Base-by-base conservation (phyloP, 2,329 filamentous ascomycete genomes). In the Arthrobotrys pseudoclavata region DNA sequence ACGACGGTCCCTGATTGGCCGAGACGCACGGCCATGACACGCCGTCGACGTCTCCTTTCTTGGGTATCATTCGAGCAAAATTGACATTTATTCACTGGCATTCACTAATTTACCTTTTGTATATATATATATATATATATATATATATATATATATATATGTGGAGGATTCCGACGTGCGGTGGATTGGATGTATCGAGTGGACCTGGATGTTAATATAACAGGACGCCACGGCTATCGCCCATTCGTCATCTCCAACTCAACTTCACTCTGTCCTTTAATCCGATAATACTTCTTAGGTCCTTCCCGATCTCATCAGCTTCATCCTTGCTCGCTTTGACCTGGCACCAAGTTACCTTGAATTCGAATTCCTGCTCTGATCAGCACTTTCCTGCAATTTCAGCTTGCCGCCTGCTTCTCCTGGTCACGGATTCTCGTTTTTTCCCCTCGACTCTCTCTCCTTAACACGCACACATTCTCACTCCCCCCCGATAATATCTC, bases 321-420 rank as follows among this genome's bases (percentile, higher is more conserved):
- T 34, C 31, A 34, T 34, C 12, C 31, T 34, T 34, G 31, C 31
- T 34, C 7, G 31, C 7, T 10, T 4, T 34, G n/a, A n/a, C n/a
- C n/a, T 34, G 1, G 7, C 7, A 29, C 29, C 7, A 10, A 34
- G 12, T 26, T 52, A n/a, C n/a, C n/a, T n/a, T 22, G 9, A 62
- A 34, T 24, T 29, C 24, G 15, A 26, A 57, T 57, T 57, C 52
- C 52, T 57, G 52, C 52, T 37, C 52, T 20, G 52, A 57, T 57
- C 52, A 34, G 29, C 52, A 15, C 50, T 53, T 53, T 37, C n/a
- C n/a, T 31, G 13, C 29, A 57, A 57, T 34, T 37, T 37, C 10
- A 20, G 29, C 52, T 37, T 53, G 29, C 52, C 63, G 18, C 34
- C 47, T 66, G n/a, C 45, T 53, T 64, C 61, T 50, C 29, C 42